These are phyloP conservation scores for Calophaca sinica DNA, from an alignment of 306 rosid genomes.

Conservation along the genomic window DNA sequence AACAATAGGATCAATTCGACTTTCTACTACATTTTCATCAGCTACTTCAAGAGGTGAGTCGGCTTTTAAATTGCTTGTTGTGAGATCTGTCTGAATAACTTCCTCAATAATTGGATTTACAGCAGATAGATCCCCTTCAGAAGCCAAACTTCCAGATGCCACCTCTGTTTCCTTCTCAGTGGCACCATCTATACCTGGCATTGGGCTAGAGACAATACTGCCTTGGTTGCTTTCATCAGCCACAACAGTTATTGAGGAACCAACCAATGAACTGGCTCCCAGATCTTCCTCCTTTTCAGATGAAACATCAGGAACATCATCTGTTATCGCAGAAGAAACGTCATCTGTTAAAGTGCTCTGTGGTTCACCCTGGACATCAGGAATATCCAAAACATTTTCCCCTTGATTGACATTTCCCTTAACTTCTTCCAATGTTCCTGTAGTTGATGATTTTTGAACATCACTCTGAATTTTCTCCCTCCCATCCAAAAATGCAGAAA, in stretches of 20 bases:
- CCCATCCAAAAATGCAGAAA: slow-evolving; percentile 81
- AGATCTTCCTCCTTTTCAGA: slow-evolving; percentile 46
- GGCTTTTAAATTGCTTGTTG: slow-evolving; percentile 48
- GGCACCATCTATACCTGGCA: slow-evolving; percentile 40
- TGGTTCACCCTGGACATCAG: slow-evolving; percentile 53
- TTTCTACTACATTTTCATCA: slow-evolving; percentile 49
- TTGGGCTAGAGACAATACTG: no score
- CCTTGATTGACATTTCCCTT: slow-evolving; percentile 52
- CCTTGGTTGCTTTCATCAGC: slow-evolving; percentile 46
- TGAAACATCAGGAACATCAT: slow-evolving; percentile 44
- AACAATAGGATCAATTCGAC: slow-evolving; percentile 49
- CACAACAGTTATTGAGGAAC: slow-evolving; percentile 47
- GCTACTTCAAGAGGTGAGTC: slow-evolving; percentile 53
- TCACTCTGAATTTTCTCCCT: slow-evolving; percentile 64
- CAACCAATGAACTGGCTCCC: slow-evolving; percentile 49
- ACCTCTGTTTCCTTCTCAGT: slow-evolving; percentile 53
- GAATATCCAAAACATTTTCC: slow-evolving; percentile 48
- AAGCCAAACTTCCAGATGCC: slow-evolving; percentile 53
- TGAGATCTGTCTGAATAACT: slow-evolving; percentile 49
- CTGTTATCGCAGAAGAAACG: slow-evolving; percentile 49
- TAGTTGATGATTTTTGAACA: slow-evolving; percentile 50
- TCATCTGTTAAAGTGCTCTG: slow-evolving; percentile 45
- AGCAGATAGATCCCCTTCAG: slow-evolving; percentile 49
- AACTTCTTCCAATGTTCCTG: slow-evolving; percentile 53
- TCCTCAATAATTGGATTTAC: slow-evolving; percentile 47